These are phyloP conservation scores for Pythium aphanidermatum DNA, from an alignment of 352 stramenopile species.

Conservation along the genomic window DNA sequence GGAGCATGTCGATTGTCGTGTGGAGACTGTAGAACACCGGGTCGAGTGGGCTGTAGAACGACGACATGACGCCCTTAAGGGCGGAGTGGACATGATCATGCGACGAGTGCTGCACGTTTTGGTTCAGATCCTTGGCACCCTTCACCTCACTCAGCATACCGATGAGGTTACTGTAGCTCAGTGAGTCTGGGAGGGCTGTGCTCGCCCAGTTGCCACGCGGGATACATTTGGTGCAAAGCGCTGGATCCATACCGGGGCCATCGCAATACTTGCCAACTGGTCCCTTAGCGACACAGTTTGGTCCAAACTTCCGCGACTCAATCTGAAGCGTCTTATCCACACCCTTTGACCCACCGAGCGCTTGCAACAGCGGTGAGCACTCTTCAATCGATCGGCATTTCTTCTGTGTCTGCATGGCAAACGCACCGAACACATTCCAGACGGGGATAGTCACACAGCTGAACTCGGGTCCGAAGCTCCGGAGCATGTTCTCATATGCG, in stretches of 20 bases:
- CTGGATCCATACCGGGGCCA: slow-evolving; percentile 4
- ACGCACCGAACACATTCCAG: slow-evolving; percentile 5
- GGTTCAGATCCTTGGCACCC: slow-evolving; percentile 7
- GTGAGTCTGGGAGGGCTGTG: slow-evolving; percentile 2
- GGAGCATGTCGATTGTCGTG: slow-evolving; percentile 10
- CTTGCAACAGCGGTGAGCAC: slow-evolving; percentile 7
- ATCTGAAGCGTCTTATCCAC: slow-evolving; percentile 8
- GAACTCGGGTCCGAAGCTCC: slow-evolving; percentile 17
- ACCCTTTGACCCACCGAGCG: slow-evolving; percentile 2
- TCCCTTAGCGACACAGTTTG: slow-evolving; percentile 8
- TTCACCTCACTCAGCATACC: background rate
- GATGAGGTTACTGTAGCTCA: slow-evolving; percentile 8
- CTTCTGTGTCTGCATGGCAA: slow-evolving; percentile 12
- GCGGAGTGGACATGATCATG: slow-evolving; percentile 10
- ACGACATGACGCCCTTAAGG: slow-evolving; percentile 6
- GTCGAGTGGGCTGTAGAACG: slow-evolving; percentile 7
- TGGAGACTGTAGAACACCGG: slow-evolving; percentile 10
- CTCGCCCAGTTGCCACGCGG: slow-evolving; percentile 9
- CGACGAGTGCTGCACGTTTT: slow-evolving; percentile 7
- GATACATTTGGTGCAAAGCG: slow-evolving; percentile 3
- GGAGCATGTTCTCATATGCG: slow-evolving; percentile 24
- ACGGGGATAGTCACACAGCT: slow-evolving; percentile 11
- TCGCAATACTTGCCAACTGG: slow-evolving; percentile 12
- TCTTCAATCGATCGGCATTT: slow-evolving; percentile 4
- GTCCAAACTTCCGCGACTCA: slow-evolving; percentile 11